Conservation (phyloP, 1,284 basidiomycete genomes). For the Hortiboletus rubellus region DNA sequence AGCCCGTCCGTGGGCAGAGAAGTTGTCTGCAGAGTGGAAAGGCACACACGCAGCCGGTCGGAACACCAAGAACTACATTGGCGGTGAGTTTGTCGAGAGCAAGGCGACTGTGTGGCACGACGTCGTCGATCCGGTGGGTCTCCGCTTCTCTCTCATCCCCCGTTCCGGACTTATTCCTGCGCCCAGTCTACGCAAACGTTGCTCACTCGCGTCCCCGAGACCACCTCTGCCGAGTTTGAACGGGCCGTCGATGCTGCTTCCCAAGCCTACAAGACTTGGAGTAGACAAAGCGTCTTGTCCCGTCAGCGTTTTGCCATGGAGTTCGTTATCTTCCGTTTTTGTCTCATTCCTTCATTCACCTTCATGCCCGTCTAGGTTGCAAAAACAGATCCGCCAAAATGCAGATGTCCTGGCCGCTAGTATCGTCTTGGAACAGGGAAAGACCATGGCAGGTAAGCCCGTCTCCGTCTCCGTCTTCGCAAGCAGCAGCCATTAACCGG, state of each 20-base stretch:
- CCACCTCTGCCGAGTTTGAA: slow-evolving; percentile 80
- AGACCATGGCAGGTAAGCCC: slow-evolving; percentile 73
- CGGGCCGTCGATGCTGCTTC: slow-evolving; percentile 85
- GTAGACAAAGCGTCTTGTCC: slow-evolving; percentile 79
- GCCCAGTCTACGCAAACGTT: slow-evolving; percentile 83
- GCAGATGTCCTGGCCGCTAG: slow-evolving; percentile 73
- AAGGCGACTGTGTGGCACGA: slow-evolving; percentile 79
- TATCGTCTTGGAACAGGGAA: slow-evolving; percentile 90
- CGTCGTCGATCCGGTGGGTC: slow-evolving; percentile 80
- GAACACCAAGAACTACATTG: slow-evolving; percentile 87
- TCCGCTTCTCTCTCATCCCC: neutral
- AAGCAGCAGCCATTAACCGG: slow-evolving; percentile 1
- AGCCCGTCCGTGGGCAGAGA: slow-evolving; percentile 61
- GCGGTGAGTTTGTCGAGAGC: slow-evolving; percentile 85
- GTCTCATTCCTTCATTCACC: neutral
- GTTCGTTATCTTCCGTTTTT: slow-evolving; percentile 45
- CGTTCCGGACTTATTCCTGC: neutral
- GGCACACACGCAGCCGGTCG: slow-evolving; percentile 83
- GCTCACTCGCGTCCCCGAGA: slow-evolving; percentile 88
- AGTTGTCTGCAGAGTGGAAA: slow-evolving; percentile 74
- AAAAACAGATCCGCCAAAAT: slow-evolving; percentile 77
- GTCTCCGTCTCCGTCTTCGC: neutral
- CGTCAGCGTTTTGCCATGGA: slow-evolving; percentile 90
- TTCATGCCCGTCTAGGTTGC: slow-evolving; percentile 53
- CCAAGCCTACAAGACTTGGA: slow-evolving; percentile 91